These are phyloP conservation scores for Teunomyces stri DNA, from an alignment of 805 yeast genomes.

Conservation along the genomic window DNA sequence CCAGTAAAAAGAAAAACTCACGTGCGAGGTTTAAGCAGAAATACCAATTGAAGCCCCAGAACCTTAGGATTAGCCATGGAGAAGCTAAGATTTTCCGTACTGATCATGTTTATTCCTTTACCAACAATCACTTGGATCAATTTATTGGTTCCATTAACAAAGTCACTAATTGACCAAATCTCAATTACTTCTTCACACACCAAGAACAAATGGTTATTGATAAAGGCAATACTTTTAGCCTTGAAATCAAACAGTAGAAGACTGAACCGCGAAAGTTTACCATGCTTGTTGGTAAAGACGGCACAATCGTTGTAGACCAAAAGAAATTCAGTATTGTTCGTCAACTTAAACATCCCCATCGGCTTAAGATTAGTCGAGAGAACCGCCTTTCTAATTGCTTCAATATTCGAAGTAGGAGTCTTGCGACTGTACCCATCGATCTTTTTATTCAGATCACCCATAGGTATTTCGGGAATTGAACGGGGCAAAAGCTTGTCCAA, in stretches of 20 bases:
- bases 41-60: constrained; percentile 59
- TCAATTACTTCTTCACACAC: constrained; percentile 69
- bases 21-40: constrained; percentile 26
- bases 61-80: constrained; percentile 65
- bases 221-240: constrained; percentile 35
- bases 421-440: constrained; percentile 33
- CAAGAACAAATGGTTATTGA: constrained; percentile 35
- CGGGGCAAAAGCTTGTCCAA: constrained; percentile 57
- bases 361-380: constrained; percentile 46
- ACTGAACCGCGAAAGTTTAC: constrained; percentile 47
- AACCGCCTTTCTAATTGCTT: constrained; percentile 39
- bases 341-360: constrained; percentile 61
- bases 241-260: constrained; percentile 43
- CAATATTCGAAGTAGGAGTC: constrained; percentile 22
- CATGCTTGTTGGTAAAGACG: constrained; percentile 58
- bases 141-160: constrained; percentile 42
- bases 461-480: constrained; percentile 53
- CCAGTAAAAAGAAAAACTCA: background rate
- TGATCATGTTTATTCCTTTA: constrained; percentile 49
- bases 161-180: constrained; percentile 56
- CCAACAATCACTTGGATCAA: constrained; percentile 72
- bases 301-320: constrained; percentile 72
- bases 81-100: constrained; percentile 21
- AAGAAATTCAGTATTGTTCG: constrained; percentile 48
- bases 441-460: constrained; percentile 15